These are phyloP conservation scores for Aspergillus leporis DNA, from an alignment of 495 filamentous ascomycete genomes.

Conservation along the genomic window DNA sequence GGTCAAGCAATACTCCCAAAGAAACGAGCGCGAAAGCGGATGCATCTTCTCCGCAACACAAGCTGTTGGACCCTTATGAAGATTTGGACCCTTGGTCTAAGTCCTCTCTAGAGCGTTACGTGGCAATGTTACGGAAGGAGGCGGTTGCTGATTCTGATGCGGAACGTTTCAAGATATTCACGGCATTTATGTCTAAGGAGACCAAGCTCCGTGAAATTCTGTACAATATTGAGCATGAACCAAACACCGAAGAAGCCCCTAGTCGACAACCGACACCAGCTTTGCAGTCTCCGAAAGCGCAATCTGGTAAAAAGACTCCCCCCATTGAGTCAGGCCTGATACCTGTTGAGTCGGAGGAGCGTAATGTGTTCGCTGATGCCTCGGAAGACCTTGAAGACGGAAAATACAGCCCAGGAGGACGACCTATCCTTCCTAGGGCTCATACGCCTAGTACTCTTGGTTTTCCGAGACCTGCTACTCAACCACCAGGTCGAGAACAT, in stretches of 20 bases:
- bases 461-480: constrained; percentile 23
- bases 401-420: constrained; percentile 51
- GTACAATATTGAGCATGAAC: constrained; percentile 49
- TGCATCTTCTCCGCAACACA: constrained; percentile 9
- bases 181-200: constrained; percentile 51
- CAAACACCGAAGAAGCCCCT: constrained; percentile 14
- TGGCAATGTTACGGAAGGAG: constrained; percentile 56
- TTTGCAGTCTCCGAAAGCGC: constrained; percentile 7
- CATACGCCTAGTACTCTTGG: constrained; percentile 17
- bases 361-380: constrained; percentile 9
- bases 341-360: constrained; percentile 34
- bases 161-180: constrained; percentile 54
- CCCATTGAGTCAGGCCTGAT: constrained; percentile 38
- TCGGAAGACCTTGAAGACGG: constrained; percentile 31
- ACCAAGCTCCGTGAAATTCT: constrained; percentile 53
- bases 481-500: constrained; percentile 21
- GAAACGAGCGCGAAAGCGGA: background rate
- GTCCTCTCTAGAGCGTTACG: constrained; percentile 52
- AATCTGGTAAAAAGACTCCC: constrained; percentile 16
- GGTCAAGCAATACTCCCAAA: background rate
- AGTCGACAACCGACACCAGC: constrained; percentile 13
- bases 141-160: constrained; percentile 49
- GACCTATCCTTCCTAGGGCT: constrained; percentile 36
- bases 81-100: constrained; percentile 55
- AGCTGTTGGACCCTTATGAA: constrained; percentile 42